Evolutionary conservation across 352 stramenopile genomes (phyloP), one percentile per base, ranked within the genome.

Genomic region (Pythium aristosporum): DNA sequence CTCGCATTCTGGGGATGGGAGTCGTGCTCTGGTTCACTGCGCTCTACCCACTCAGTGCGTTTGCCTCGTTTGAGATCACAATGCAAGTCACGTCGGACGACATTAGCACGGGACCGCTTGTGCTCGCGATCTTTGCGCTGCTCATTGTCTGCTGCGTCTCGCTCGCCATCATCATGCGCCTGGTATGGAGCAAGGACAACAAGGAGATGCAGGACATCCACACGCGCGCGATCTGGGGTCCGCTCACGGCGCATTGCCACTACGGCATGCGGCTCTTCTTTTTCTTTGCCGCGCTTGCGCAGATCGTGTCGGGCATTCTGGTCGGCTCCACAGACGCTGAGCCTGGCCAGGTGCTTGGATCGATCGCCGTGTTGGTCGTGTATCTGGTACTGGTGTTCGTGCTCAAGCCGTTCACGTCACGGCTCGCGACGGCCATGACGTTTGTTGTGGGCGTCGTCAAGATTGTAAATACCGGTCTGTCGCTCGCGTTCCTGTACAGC

Each of bases 181-280:
- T 76, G 23, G 82, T 92, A 23, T 74, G 79, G 65, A 67, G 77
- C 54, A 80, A 79, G 55, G 76, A 63, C 3, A 77, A 84, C 61
- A 68, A 76, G 4, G 71, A 87, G 42, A 62, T 92, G 30, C 69
- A 76, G 42, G 74, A 88, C 43, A 85, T 76, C 37, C 71, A 86
- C 37, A 85, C 75, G 39, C 55, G 84, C 32, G 83, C 80, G 23
- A 85, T 77, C 6, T 89, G 77, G 74, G 83, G 80, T 2, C 75
- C 69, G 36, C 69, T 90, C 16, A 90, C 87, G 56, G 78, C 64
- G 36, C 77, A 87, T 52, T 87, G 77, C 65, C 77, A 68, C 21
- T 88, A 86, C 65, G 65, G 63, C 20, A 78, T 70, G 48, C 83
- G 83, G 12, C 76, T 92, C 61, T 89, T 92, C 66, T 88, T 89